Base-by-base conservation (phyloP, 208 protist species). In the Trypanosoma scelopori region DNA sequence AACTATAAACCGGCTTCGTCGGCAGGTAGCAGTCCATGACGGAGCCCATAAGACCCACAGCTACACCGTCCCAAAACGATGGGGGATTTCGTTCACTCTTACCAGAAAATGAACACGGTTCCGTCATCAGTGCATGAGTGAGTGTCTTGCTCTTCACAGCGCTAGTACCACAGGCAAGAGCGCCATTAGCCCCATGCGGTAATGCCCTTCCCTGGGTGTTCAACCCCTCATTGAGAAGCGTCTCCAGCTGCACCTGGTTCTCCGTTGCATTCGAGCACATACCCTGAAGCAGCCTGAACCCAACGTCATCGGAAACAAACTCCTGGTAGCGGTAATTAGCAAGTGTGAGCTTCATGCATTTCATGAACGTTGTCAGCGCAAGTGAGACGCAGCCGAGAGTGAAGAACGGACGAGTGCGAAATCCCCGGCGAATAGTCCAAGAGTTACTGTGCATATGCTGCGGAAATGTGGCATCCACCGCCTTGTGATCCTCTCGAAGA, bases 11-110 rank as follows among this genome's bases (percentile, higher is more conserved):
- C 1, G 89, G 74, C 49, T 89, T 91, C 52, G 80, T 76, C 0
- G 89, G 89, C 0, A 92, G 48, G 57, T 89, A 91, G 65, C 89
- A 92, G 60, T 95, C 89, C 74, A 95, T 78, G 43, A 95, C 66
- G 16, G 89, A 90, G 20, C 89, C 89, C 20, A 91, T 43, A 25
- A 92, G 71, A 0, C 85, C 89, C 13, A 92, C 86, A 6, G 89
- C 89, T 15, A 92, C 78, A 22, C 89, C 89, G 71, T 95, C 89
- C 65, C 56, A 76, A 58, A 84, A 95, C 13, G 76, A 86, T 18
- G 89, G 89, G 13, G 61, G 32, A 37, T 11, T 37, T 37, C 32
- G 3, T 37, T 37, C 46, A 5, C 60, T 65, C 39, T 53, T 62
- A 20, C 65, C 69, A 65, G 16, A 23, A 18, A 42, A 25, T 2